Base-by-base conservation (phyloP, 495 filamentous ascomycete species). In the Chaetomium fimeti region DNA sequence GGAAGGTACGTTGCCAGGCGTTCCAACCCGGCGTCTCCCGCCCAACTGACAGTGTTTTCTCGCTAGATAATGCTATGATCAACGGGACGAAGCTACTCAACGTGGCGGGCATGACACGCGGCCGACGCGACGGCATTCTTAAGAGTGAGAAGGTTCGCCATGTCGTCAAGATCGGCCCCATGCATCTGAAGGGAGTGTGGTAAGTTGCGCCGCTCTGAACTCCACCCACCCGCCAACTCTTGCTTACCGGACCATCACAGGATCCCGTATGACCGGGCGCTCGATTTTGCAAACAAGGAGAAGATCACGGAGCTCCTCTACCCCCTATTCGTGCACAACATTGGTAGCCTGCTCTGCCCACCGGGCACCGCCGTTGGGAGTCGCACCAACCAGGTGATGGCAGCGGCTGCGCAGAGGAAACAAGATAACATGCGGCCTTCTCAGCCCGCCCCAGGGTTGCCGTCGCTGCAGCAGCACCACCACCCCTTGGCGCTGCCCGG, bases 141-240 rank as follows among this genome's bases (percentile, higher is more conserved):
- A 98, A 98, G 80, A 97, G 94, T 76, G 94, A 98, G 74, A 98
- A 98, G 76, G 84, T 92, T 40, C 85, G 94, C 28, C 92, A 97
- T 78, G 94, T 98, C 16, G 94, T 98, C 58, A 98, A 98, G 77
- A 98, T 98, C 70, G 94, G 94, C 0, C 94, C 94, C 5, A 98
- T 98, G 94, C 94, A 98, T 72, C 79, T 98, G 28, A 98, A 98
- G 77, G 94, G 94, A 70, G 94, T 98, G 62, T 98, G 94, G 94
- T 98, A 85, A 76, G 93, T 76, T 8, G 45, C 16, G n/a, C 8
- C 18, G 20, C 52, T 11, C 20, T 68, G 49, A n/a, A 16, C 52
- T 2, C 27, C 20, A 0, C 11, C 55, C 15, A 4, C 27, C 2
- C 28, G 25, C 5, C 22, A 2, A 20, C 1, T 11, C 20, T 3